Base-by-base conservation (phyloP, 164 flowering plant species). In the Pachysandra terminalis region DNA sequence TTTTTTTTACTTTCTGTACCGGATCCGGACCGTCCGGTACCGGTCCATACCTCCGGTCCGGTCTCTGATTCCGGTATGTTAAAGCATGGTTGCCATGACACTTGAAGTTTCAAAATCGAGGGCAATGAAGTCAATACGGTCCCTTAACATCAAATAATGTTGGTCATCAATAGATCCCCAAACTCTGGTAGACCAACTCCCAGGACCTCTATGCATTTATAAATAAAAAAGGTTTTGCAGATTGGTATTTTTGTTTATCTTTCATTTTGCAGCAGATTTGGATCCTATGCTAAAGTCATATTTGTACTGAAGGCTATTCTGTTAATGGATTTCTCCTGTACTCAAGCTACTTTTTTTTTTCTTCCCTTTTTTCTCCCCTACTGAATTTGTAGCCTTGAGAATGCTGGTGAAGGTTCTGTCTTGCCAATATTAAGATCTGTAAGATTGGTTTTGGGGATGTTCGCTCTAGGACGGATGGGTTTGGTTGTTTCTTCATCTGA, bases 351-450 rank as follows among this genome's bases (percentile, higher is more conserved):
- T n/a, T n/a, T n/a, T n/a, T n/a, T n/a, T n/a, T n/a, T n/a, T n/a
- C n/a, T n/a, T n/a, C n/a, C n/a, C n/a, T 56, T 23, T 13, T 19
- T 60, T 56, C 45, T 49, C 12, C 22, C 51, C 3, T 51, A 28
- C 28, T 35, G 26, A 65, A 55, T 77, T 63, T 80, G 75, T 86
- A 95, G 97, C 81, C 96, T 95, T 67, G 98, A 95, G 73, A 89
- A 86, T 82, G 94, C 98, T 65, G 93, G 96, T 48, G 98, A 92
- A 79, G 82, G 65, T 76, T 89, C 94, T 80, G 81, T 86, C 59
- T 76, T 95, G 78, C 89, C 97, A 58, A 90, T 95, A 81, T 83
- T 92, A 69, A 87, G 94, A 80, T 89, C 93, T 24, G 80, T 92
- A 67, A 85, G 96, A 81, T 73, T 84, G 70, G 71, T 70, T 22